Percentiles rank a stretch among this genome's conserved stretches.
Conservation (phyloP, 495 filamentous ascomycete species). For the Immersiella caudata region DNA sequence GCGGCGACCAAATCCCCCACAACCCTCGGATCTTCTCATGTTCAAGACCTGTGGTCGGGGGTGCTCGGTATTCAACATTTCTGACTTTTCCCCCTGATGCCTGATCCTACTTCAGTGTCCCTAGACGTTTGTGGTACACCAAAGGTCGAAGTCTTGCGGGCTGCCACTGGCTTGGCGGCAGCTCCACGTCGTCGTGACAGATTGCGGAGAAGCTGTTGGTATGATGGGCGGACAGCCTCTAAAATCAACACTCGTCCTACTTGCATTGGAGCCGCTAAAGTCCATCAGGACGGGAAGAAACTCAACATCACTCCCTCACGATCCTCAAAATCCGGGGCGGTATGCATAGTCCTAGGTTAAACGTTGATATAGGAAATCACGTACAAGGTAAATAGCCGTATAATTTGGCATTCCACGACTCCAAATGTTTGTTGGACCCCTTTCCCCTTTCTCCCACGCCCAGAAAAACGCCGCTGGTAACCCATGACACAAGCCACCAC, state of each 20-base stretch:
- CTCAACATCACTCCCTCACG: no score
- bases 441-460: not conserved
- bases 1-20: not conserved
- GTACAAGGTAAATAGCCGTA: no score
- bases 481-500: not conserved
- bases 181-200: not conserved
- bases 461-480: not conserved
- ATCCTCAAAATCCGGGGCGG: not conserved
- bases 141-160: not conserved
- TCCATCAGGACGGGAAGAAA: no score
- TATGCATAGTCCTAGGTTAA: not conserved
- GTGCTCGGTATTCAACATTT: not conserved
- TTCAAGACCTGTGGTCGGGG: not conserved
- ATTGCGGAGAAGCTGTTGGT: not conserved
- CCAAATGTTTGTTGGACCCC: not conserved
- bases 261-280: no score
- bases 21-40: not conserved
- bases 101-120: not conserved
- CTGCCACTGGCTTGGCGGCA: not conserved
- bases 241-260: no score
- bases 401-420: no score
- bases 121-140: not conserved
- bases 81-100: not conserved
- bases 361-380: not conserved
- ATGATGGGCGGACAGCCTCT: not conserved